Conservation (phyloP, 225 moss, liverwort and hornwort genomes). For the Bryoerythrophyllum caledonicum region DNA sequence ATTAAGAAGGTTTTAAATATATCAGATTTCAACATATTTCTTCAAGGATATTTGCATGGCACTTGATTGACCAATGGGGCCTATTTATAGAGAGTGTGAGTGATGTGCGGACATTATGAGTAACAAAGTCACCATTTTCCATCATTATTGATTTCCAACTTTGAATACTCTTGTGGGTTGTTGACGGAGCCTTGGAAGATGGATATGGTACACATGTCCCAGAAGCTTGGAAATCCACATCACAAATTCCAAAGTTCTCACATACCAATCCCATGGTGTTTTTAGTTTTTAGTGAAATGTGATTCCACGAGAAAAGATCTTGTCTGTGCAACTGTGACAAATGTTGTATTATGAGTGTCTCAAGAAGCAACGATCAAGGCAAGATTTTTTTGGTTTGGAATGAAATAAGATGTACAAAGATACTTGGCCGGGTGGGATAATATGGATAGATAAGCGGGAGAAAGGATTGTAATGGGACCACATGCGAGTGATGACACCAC, state of each 20-base stretch:
- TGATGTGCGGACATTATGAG: not conserved
- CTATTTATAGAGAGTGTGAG: not conserved
- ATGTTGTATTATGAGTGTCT: no score
- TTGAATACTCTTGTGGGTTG: not conserved
- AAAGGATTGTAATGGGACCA: no score
- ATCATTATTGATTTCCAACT: not conserved
- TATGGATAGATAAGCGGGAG: not conserved
- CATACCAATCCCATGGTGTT: no score
- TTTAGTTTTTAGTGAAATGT: no score
- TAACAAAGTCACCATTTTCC: not conserved
- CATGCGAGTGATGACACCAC: not conserved
- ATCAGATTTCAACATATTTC: not conserved
- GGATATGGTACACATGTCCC: not conserved
- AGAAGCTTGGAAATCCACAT: not conserved
- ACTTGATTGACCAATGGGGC: not conserved
- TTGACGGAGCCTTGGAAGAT: no score
- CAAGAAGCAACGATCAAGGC: not conserved
- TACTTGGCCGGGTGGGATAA: not conserved
- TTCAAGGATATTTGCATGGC: not conserved
- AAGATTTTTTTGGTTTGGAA: not conserved
- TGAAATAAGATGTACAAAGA: no score
- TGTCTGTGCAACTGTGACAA: not conserved
- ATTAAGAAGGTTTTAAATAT: no score
- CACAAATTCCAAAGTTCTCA: not conserved
- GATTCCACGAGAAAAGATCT: not conserved